These are phyloP conservation scores for Volvox reticuliferus DNA, from an alignment of 139 green algal species.

Conservation along the genomic window DNA sequence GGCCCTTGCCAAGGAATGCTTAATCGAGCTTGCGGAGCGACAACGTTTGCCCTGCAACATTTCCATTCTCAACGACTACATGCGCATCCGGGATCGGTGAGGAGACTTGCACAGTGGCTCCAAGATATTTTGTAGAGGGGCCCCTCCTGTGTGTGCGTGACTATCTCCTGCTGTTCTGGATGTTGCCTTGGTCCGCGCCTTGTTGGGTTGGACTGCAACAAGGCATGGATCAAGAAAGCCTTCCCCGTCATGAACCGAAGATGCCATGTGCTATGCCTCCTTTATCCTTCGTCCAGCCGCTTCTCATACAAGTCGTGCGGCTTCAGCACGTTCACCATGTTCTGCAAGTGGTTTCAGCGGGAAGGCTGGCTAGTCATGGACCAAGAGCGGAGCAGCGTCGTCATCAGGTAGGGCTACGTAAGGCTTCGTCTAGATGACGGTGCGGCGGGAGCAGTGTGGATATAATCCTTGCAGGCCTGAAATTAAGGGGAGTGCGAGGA, in stretches of 20 bases:
- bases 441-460: too few relatives aligned
- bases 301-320: constrained; percentile 21
- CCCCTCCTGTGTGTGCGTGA: too few relatives aligned
- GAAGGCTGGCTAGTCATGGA: constrained; percentile 41
- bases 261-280: too few relatives aligned
- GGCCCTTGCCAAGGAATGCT: constrained; percentile 1
- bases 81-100: constrained; percentile 38
- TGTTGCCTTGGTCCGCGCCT: too few relatives aligned
- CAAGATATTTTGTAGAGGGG: too few relatives aligned
- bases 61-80: constrained; percentile 50
- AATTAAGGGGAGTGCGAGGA: too few relatives aligned
- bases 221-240: too few relatives aligned
- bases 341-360: constrained; percentile 43
- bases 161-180: too few relatives aligned
- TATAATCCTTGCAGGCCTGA: too few relatives aligned
- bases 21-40: constrained; percentile 24
- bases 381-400: constrained; percentile 45
- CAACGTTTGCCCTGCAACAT: constrained; percentile 51
- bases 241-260: too few relatives aligned
- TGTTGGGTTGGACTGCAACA: too few relatives aligned
- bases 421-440: too few relatives aligned
- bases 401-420: constrained; percentile 35
- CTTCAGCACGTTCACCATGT: constrained; percentile 43
- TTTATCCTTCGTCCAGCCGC: background rate
- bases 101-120: background rate